Evolutionary conservation across 169 alveolate genomes (phyloP).

Genomic region (Eimeria praecox): DNA sequence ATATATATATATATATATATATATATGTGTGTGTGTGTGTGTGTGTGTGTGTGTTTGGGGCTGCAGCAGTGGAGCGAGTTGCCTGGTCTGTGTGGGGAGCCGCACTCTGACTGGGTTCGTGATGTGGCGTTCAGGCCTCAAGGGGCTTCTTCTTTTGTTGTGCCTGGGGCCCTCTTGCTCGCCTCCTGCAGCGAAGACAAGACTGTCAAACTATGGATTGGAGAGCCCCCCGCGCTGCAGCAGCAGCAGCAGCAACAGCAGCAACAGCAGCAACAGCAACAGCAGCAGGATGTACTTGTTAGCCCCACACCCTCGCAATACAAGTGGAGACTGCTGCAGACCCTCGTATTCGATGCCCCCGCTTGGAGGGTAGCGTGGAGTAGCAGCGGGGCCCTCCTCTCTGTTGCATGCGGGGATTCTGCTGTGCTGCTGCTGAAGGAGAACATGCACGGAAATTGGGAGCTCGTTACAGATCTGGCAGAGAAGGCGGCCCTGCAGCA

Average conservation of each 20-base stretch:
- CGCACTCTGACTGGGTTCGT: constrained; percentile 93
- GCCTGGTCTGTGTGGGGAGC: constrained; percentile 69
- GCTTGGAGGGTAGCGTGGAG: constrained; percentile 89
- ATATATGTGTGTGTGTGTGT: not conserved
- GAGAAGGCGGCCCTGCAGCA: constrained; percentile 31
- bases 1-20: not conserved
- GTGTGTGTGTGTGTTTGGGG: not conserved
- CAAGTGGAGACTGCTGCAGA: constrained; percentile 83
- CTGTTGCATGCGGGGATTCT: constrained; percentile 86
- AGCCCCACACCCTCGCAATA: constrained; percentile 2
- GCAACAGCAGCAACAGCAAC: constrained; percentile 65
- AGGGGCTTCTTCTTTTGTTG: constrained; percentile 81
- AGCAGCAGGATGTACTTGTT: not conserved
- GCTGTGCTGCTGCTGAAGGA: constrained; percentile 83
- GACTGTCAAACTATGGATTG: constrained; percentile 84
- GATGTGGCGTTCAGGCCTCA: constrained; percentile 95
- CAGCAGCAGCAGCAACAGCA: constrained; percentile 57
- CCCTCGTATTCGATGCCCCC: constrained; percentile 83
- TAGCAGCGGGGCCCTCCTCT: constrained; percentile 86
- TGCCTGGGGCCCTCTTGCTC: constrained; percentile 80
- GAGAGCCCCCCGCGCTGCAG: constrained; percentile 13
- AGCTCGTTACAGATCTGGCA: constrained; percentile 78
- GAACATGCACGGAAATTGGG: constrained; percentile 86
- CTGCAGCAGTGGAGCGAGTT: constrained; percentile 60
- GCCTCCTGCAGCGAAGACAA: constrained; percentile 91